phyloP scores from a whole-genome alignment of 805 yeast species.

The Yamadazyma sp. region DNA sequence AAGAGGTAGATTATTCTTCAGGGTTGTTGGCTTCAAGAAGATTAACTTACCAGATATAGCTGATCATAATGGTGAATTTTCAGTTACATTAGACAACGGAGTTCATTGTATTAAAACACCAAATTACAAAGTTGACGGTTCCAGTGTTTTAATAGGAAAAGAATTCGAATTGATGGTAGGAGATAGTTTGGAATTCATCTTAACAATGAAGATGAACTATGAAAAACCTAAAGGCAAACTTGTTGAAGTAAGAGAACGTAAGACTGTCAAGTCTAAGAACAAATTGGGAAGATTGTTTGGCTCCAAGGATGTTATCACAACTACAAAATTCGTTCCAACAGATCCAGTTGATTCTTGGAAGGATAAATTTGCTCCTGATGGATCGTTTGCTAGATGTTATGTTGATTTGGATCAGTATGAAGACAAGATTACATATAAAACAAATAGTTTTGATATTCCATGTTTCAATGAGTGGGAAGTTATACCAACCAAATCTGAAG shows the following conservation, averaged over 20 bases:
- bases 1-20: slow-evolving; percentile 55
- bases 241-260: slow-evolving; percentile 59
- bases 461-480: slow-evolving; percentile 83
- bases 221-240: slow-evolving; percentile 47
- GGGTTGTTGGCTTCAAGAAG: slow-evolving; percentile 44
- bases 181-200: slow-evolving; percentile 56
- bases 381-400: slow-evolving; percentile 82
- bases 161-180: slow-evolving; percentile 78
- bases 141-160: slow-evolving; percentile 47
- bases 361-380: slow-evolving; percentile 70
- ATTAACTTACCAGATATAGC: slow-evolving; percentile 47
- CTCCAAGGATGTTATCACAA: slow-evolving; percentile 44
- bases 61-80: slow-evolving; percentile 46
- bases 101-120: slow-evolving; percentile 73
- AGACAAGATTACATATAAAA: slow-evolving; percentile 50
- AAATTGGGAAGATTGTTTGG: slow-evolving; percentile 48
- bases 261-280: slow-evolving; percentile 43
- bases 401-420: slow-evolving; percentile 61
- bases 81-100: slow-evolving; percentile 72
- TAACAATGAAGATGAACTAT: slow-evolving; percentile 71
- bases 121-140: slow-evolving; percentile 36
- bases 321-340: slow-evolving; percentile 51
- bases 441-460: slow-evolving; percentile 51
- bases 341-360: slow-evolving; percentile 60
- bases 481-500: slow-evolving; percentile 19